Evolutionary conservation across 352 stramenopile genomes (phyloP).

Genomic region (Aphanomyces stellatus): DNA sequence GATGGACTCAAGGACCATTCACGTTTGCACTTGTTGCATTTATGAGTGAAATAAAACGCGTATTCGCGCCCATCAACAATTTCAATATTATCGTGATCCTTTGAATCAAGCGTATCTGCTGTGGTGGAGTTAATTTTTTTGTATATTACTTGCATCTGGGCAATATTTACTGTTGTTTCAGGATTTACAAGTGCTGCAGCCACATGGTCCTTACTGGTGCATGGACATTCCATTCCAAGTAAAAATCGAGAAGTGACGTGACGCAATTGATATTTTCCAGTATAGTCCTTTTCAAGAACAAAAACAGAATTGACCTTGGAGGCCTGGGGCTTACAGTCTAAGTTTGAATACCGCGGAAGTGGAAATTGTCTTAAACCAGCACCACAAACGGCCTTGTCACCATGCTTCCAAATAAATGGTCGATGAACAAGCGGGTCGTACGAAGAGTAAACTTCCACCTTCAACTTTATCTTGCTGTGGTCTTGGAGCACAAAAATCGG

Average conservation of each 20-base stretch:
- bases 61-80: too few relatives aligned
- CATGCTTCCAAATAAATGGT: background rate
- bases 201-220: slow-evolving; percentile 1
- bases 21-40: background rate
- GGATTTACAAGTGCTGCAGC: background rate
- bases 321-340: background rate
- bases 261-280: slow-evolving; percentile 15
- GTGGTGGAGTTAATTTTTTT: too few relatives aligned
- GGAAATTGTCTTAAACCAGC: background rate
- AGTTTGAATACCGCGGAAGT: background rate
- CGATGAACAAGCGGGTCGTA: background rate
- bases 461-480: background rate
- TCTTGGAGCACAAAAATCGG: background rate
- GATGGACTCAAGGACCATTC: background rate
- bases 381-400: background rate
- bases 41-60: background rate
- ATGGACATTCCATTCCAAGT: slow-evolving; percentile 13
- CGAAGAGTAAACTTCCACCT: background rate
- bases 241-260: slow-evolving; percentile 10
- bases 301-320: background rate
- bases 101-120: too few relatives aligned
- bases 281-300: background rate
- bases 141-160: too few relatives aligned
- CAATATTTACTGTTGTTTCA: background rate
- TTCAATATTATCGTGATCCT: too few relatives aligned